Evolutionary conservation across 2,329 filamentous ascomycete species (phyloP).

Genomic region (Cladosporium sp.): DNA sequence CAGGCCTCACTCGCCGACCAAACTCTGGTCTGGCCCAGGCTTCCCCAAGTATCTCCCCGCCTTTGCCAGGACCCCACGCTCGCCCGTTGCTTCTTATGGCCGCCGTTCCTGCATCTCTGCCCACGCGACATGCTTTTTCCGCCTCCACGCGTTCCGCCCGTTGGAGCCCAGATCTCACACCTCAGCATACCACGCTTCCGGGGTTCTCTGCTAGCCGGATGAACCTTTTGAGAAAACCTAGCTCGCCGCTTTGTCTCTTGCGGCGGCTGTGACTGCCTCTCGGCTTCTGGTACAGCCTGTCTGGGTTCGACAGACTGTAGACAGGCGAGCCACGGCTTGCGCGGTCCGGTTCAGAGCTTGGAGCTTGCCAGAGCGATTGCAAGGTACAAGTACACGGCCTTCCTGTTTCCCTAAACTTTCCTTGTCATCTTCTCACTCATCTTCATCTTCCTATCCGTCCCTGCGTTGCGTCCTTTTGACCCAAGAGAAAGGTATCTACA

Average conservation of each 20-base stretch:
- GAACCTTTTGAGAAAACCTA: background rate
- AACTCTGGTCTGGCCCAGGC: background rate
- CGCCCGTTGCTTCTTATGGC: background rate
- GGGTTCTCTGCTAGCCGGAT: background rate
- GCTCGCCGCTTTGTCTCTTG: background rate
- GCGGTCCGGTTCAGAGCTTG: slow-evolving; percentile 1
- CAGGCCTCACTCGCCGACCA: background rate
- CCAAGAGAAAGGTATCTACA: background rate
- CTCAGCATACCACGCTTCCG: background rate
- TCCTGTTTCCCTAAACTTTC: background rate
- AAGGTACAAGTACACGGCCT: slow-evolving; percentile 11
- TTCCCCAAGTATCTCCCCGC: slow-evolving; percentile 8
- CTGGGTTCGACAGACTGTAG: background rate
- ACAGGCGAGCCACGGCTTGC: slow-evolving; percentile 2
- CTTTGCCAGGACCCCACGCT: background rate
- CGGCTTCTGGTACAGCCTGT: background rate
- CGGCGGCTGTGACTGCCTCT: slow-evolving; percentile 7
- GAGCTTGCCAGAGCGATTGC: background rate
- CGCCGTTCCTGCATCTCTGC: background rate
- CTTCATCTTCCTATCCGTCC: background rate
- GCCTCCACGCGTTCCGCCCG: slow-evolving; percentile 2
- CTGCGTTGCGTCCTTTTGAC: background rate
- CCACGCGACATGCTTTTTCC: background rate
- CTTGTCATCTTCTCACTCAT: background rate
- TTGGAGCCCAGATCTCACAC: background rate